phyloP scores from a whole-genome alignment of 2,329 filamentous ascomycete genomes.

The Fusarium nygamai region DNA sequence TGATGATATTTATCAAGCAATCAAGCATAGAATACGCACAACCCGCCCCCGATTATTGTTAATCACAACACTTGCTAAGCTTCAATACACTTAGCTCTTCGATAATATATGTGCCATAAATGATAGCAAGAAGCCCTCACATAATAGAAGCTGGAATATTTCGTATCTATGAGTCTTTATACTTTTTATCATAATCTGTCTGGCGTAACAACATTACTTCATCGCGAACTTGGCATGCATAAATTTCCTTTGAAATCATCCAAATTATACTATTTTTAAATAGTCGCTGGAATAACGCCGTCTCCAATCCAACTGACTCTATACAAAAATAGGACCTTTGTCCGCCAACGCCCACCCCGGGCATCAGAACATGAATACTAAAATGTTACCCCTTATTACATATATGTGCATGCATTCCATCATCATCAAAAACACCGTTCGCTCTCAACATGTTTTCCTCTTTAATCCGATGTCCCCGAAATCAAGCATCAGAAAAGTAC shows the following conservation, averaged over 20 bases:
- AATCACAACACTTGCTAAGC: not conserved
- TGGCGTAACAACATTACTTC: not conserved
- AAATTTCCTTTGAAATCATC: not conserved
- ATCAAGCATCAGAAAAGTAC: constrained; percentile 63
- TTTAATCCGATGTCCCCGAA: constrained; percentile 23
- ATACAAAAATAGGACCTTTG: constrained; percentile 33
- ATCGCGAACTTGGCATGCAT: not conserved
- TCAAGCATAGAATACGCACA: not conserved
- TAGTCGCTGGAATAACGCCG: constrained; percentile 33
- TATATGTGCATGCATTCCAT: constrained; percentile 35
- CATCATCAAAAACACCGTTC: constrained; percentile 35
- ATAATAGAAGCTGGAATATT: not conserved
- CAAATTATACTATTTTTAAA: constrained; percentile 36
- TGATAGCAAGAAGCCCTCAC: no score
- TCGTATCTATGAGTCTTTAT: not conserved
- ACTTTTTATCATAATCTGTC: not conserved
- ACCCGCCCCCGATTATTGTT: not conserved
- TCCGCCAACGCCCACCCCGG: constrained; percentile 13
- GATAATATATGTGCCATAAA: not conserved
- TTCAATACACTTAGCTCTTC: not conserved
- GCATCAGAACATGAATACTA: constrained; percentile 35
- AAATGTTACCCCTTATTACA: constrained; percentile 40
- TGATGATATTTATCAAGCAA: not conserved
- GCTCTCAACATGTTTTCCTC: constrained; percentile 32
- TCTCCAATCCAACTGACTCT: constrained; percentile 37